Base-by-base conservation (phyloP, 208 protist species). In the Balamuthia mandrillaris region DNA sequence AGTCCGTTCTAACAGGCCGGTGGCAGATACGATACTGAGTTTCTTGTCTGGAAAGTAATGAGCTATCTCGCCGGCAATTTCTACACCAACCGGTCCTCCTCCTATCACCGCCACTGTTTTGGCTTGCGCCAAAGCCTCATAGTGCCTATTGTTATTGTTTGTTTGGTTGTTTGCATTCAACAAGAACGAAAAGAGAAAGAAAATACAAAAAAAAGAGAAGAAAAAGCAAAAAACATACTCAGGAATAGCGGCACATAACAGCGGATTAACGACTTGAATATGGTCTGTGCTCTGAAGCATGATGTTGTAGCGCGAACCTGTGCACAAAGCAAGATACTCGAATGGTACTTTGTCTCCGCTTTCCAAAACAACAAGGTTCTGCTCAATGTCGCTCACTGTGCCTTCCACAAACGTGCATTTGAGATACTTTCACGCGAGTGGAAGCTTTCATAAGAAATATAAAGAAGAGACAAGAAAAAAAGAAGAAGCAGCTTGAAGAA, bases 311-410 rank as follows among this genome's bases (percentile, higher is more conserved):
- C 65, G 65, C 3, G 65, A 75, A 4, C 65, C 65, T 3, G 65
- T 75, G 16, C 65, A 75, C 31, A 75, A 24, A 0, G 52, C 65
- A 37, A 75, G 65, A 33, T 52, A 75, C 42, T 75, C 65, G 65
- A 54, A 75, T 10, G 65, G 65, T 21, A 75, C n/a, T 1, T 54
- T 18, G 24, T 44, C 65, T 12, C 65, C 65, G n/a, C 52, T 51
- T 44, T 75, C 52, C 1, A 75, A 44, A 24, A 75, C 24, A 12
- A 75, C 65, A n/a, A 44, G 42, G 39, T 44, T 75, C 21, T 75
- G 42, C 42, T 75, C 42, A 24, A 75, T 1, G n/a, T 29, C 65
- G 18, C 45, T 27, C 41, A 75, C 65, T 0, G 45, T 44, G 24
- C 52, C 65, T 33, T 54, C 65, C 5, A 75, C 41, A 14, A 75